Evolutionary conservation across 2,329 filamentous ascomycete species (phyloP).

Genomic region (Colletotrichum salicis): DNA sequence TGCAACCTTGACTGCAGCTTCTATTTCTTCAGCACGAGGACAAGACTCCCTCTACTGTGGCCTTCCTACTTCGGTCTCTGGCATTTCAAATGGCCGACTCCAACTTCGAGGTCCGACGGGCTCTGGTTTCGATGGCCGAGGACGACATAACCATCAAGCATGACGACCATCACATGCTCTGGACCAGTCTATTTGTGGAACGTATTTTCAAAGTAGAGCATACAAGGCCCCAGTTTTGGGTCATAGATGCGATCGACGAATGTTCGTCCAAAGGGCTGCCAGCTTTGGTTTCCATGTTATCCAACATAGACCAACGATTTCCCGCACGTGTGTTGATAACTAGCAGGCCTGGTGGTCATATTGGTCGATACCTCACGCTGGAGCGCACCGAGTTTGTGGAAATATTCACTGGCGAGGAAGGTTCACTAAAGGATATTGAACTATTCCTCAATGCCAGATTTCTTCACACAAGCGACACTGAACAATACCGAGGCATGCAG

Average conservation of each 20-base stretch:
- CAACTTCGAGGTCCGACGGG: neutral
- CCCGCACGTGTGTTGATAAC: neutral
- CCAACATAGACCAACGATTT: neutral
- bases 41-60: neutral
- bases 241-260: neutral
- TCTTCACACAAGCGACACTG: neutral
- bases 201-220: neutral
- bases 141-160: neutral
- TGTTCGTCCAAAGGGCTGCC: neutral
- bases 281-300: neutral
- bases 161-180: neutral
- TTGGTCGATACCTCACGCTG: neutral
- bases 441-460: neutral
- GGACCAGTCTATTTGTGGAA: neutral
- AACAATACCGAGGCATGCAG: neutral
- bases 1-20: slow-evolving; percentile 40
- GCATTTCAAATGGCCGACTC: neutral
- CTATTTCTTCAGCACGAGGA: slow-evolving; percentile 40
- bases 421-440: neutral
- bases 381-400: neutral
- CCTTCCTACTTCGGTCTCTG: neutral
- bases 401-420: neutral
- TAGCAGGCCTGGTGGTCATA: neutral
- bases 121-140: neutral
- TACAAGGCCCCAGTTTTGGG: neutral